Conservation (phyloP, 2,329 filamentous ascomycete genomes). For the Xylariaceae sp. region DNA sequence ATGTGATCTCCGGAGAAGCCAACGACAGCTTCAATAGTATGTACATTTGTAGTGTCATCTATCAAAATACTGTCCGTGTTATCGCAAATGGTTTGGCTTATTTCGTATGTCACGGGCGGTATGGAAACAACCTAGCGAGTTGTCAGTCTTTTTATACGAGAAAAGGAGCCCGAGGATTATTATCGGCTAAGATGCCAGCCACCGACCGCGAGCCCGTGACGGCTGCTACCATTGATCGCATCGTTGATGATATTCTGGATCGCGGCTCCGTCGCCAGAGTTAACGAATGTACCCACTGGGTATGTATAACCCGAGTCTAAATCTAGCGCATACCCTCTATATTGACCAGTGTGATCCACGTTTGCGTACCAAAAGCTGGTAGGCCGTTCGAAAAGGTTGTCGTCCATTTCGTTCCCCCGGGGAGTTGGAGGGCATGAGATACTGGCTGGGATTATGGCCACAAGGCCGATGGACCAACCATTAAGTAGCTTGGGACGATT, state of each 20-base stretch:
- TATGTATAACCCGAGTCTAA: constrained; percentile 43
- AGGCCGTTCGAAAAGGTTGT: constrained; percentile 6
- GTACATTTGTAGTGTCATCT: constrained; percentile 48
- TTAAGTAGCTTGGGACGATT: neutral
- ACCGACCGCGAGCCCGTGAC: constrained; percentile 40
- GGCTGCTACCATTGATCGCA: constrained; percentile 37
- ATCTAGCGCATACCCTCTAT: constrained; percentile 45
- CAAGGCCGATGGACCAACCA: constrained; percentile 15
- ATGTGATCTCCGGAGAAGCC: constrained; percentile 39
- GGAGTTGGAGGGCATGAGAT: constrained; percentile 10
- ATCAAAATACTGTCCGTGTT: constrained; percentile 50
- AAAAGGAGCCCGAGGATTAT: constrained; percentile 20
- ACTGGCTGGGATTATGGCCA: constrained; percentile 6
- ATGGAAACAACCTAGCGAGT: constrained; percentile 45
- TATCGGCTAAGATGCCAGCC: constrained; percentile 47
- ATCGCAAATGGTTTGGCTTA: constrained; percentile 44
- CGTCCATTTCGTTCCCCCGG: constrained; percentile 2
- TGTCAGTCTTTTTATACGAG: constrained; percentile 10
- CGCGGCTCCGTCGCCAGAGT: constrained; percentile 39
- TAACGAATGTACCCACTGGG: constrained; percentile 43
- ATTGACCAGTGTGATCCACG: constrained; percentile 43
- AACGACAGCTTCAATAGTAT: constrained; percentile 44
- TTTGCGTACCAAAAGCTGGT: constrained; percentile 46
- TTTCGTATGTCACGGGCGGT: constrained; percentile 45
- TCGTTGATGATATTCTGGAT: constrained; percentile 46